Conservation (phyloP, 257 asterid species). For the Solanum bukasovii region DNA sequence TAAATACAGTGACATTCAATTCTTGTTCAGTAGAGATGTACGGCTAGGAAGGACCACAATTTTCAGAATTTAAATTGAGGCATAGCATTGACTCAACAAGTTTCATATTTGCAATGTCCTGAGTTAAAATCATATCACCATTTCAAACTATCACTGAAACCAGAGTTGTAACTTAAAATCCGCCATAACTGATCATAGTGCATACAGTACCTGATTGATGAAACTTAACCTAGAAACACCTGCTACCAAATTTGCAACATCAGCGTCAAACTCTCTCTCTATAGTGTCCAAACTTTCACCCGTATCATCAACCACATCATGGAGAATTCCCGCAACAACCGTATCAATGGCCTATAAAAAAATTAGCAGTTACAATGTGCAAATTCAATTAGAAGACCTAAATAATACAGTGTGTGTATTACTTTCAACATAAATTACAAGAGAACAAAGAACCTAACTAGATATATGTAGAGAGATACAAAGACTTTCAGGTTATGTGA, state of each 20-base stretch:
- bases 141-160: neutral
- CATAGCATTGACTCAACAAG: neutral
- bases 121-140: neutral
- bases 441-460: neutral
- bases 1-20: neutral
- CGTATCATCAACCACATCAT: constrained; percentile 83
- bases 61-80: neutral
- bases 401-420: neutral
- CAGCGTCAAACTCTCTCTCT: constrained; percentile 69
- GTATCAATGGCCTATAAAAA: constrained; percentile 70
- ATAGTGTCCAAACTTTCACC: constrained; percentile 59
- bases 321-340: constrained; percentile 93
- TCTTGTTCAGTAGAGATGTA: neutral
- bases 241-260: constrained; percentile 80
- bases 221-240: constrained; percentile 92
- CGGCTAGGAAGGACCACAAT: neutral
- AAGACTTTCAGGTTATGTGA: neutral
- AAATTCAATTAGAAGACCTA: neutral
- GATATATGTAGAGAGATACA: neutral
- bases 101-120: neutral
- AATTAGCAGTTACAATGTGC: constrained; percentile 2
- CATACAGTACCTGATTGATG: constrained; percentile 66
- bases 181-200: neutral
- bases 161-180: neutral
- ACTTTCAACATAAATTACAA: neutral